Conservation (phyloP, 2,329 filamentous ascomycete species). For the Diaporthe australafricana region DNA sequence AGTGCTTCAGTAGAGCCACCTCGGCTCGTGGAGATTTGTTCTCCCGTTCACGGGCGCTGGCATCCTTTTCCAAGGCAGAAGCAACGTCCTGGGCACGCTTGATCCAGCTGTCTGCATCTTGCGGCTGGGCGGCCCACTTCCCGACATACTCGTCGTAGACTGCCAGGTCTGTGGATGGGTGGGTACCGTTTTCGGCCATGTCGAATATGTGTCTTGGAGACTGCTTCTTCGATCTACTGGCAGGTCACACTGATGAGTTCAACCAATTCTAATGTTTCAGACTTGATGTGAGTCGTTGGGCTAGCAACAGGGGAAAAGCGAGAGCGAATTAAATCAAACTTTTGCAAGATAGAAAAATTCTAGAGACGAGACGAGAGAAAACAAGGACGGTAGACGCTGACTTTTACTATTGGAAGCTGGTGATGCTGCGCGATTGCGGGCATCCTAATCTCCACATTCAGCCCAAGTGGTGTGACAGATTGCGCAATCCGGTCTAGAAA, state of each 20-base stretch:
- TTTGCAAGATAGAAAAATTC: not conserved
- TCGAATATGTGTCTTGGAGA: not conserved
- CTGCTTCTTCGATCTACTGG: rapidly evolving
- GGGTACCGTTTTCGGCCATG: slow-evolving; percentile 7
- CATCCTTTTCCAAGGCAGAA: slow-evolving; percentile 49
- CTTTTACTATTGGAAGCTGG: not conserved
- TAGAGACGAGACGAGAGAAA: no score
- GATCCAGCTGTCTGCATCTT: slow-evolving; percentile 50
- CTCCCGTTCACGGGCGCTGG: slow-evolving; percentile 49
- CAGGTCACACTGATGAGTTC: not conserved
- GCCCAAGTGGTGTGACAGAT: not conserved
- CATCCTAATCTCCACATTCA: not conserved
- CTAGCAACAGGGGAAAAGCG: not conserved
- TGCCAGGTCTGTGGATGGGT: slow-evolving; percentile 47
- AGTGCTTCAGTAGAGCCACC: slow-evolving; percentile 54
- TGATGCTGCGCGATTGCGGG: not conserved
- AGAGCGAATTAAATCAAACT: not conserved
- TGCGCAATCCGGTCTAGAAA: slow-evolving; percentile 15
- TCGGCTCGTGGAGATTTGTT: slow-evolving; percentile 56
- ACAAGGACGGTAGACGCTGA: not conserved
- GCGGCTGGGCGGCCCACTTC: slow-evolving; percentile 50
- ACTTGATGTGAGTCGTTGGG: not conserved
- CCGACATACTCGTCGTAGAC: slow-evolving; percentile 51
- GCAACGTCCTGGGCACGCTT: slow-evolving; percentile 54
- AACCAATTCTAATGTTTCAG: no score